Evolutionary conservation across 2,329 filamentous ascomycete genomes (phyloP), one percentile per base, ranked within the genome.

Genomic region (Madurella mycetomatis): DNA sequence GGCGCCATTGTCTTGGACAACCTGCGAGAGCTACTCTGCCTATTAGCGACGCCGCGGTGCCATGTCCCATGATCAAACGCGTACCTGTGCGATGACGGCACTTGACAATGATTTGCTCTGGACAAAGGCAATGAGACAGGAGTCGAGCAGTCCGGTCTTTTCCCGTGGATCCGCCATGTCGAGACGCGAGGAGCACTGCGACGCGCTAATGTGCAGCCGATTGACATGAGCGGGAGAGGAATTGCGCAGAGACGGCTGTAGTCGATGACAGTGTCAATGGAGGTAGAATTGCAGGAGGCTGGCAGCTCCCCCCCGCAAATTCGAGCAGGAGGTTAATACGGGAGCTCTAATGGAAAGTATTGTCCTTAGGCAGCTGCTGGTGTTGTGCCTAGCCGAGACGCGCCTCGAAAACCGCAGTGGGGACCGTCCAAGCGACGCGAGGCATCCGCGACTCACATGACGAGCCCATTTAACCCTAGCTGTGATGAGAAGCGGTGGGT

Each of bases 1-100:
- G 53, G 76, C 81, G 60, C 80, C 81, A 72, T 81, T 75, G 12
- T 77, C 73, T 54, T 68, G 59, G 32, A 80, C 68, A 18, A 60
- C 11, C 46, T 60, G 30, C 18, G 61, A 62, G 18, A 62, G 48
- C 61, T 64, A 44, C 11, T 16, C 2, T 17, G 9, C 11, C 16
- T 5, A 34, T 55, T 43, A 55, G 53, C 4, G 16, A 48, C 17
- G 41, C 9, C 9, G 19, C 17, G 9, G 15, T 15, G 13, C 17
- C 2, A 9, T 2, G 42, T 45, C 34, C 17, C 9, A 1, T 15
- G 1, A 7, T 18, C 39, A 12, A 32, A 30, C 18, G 19, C 51
- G 16, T 51, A 64, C 63, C 48, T 62, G 54, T 16, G 57, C 15
- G 5, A 64, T 63, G 50, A 61, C 41, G 7, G 43, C 34, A 37